Percentiles rank a stretch among this genome's conserved stretches.
These are phyloP conservation scores for Gastrolobium villosum DNA, from an alignment of 306 rosid species.

Conservation along the genomic window DNA sequence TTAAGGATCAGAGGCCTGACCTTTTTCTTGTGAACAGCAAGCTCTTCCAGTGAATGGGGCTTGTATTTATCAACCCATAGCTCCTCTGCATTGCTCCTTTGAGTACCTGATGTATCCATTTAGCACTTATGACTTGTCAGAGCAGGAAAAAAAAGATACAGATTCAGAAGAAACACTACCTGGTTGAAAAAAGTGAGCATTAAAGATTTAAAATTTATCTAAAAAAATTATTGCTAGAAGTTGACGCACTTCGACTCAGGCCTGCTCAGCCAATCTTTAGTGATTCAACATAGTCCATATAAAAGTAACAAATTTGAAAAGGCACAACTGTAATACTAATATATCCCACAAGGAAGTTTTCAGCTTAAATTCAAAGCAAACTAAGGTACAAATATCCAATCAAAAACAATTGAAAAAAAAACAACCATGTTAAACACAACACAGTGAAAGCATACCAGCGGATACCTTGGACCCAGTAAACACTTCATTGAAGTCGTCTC, in stretches of 20 bases:
- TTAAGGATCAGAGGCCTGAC: constrained; percentile 47
- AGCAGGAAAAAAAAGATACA: constrained; percentile 11
- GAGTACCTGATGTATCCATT: constrained; percentile 59
- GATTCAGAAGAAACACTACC: not conserved
- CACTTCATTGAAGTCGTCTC: constrained; percentile 79
- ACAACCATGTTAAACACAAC: constrained; percentile 7
- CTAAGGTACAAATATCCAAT: not conserved
- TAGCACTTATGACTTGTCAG: constrained; percentile 36
- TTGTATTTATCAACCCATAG: constrained; percentile 88
- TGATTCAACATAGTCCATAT: constrained; percentile 4
- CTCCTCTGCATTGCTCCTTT: constrained; percentile 55
- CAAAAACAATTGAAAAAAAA: not conserved
- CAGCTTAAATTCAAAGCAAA: constrained; percentile 20
- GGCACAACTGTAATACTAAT: constrained; percentile 4
- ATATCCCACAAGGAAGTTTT: constrained; percentile 6
- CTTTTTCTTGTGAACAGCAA: constrained; percentile 94
- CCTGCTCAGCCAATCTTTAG: not conserved
- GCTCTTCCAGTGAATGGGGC: constrained; percentile 80
- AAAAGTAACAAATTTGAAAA: not conserved
- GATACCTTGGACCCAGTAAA: constrained; percentile 76
- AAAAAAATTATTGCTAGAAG: not conserved
- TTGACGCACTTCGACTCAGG: not conserved
- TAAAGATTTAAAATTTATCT: not conserved
- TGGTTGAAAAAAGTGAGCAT: not conserved
- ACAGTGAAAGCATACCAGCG: constrained; percentile 76